Base-by-base conservation (phyloP, 768 basidiomycete genomes). In the Ephemerocybe angulata region DNA sequence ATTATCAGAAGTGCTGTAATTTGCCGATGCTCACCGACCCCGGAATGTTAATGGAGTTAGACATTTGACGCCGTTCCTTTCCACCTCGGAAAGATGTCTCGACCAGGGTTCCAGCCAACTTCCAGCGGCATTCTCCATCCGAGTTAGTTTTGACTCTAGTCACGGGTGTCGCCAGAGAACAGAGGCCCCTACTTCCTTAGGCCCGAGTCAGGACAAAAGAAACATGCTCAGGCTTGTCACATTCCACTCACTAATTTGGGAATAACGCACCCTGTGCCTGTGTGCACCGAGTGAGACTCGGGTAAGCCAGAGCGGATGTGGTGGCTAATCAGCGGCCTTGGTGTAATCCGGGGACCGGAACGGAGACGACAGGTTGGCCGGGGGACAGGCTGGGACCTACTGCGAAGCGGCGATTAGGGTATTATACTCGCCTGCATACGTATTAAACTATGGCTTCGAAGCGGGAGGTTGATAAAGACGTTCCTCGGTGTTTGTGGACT, bases 401-500 rank as follows among this genome's bases (percentile, higher is more conserved):
- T n/a, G n/a, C n/a, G n/a, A n/a, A 8, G 38, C 38, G n/a, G 22
- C n/a, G 38, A 37, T 44, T 25, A 25, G 15, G 22, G 42, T 44
- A 44, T 22, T 44, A 27, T 4, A 11, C 46, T 4, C 21, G 27
- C 13, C 28, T 28, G 46, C 11, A 48, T 48, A 48, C 46, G 46
- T 30, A 3, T 48, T 52, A 42, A 38, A 46, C 41, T 30, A n/a
- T 42, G n/a, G 4, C 25, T 52, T 52, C 38, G 21, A 41, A 1
- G 40, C 24, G 10, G 3, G 51, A 25, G 21, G n/a, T 15, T 6
- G 38, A 38, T 19, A 46, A 13, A 54, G 30, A 46, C 21, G 31
- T 47, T 49, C 54, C 48, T 55, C 54, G 54, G 54, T 55, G 54
- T 55, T 55, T 50, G 30, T 50, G 47, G 48, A 24, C 19, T 29